Percentiles rank a stretch among this genome's conserved stretches.
Conservation (phyloP, 495 filamentous ascomycete genomes). For the Astrocystis sublimbata region DNA sequence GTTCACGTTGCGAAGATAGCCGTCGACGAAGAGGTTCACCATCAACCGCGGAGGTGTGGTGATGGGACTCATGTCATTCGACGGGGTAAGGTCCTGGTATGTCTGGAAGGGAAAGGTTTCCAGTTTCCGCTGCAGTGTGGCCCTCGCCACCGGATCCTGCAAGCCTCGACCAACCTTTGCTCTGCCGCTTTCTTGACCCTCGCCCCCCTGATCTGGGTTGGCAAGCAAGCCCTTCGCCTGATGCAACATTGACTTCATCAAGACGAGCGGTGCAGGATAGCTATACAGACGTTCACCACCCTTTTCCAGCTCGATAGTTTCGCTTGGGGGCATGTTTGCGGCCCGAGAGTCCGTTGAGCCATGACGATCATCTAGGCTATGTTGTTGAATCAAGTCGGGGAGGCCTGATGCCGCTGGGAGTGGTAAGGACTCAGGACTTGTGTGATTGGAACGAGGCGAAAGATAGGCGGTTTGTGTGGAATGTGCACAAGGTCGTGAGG, state of each 20-base stretch:
- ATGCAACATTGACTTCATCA: conserved; percentile 18
- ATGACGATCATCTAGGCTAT: background rate
- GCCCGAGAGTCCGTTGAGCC: background rate
- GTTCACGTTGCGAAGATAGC: conserved; percentile 22
- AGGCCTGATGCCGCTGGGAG: background rate
- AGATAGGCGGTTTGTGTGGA: background rate
- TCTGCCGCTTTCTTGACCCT: background rate
- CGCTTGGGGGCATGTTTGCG: background rate
- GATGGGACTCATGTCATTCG: conserved; percentile 16
- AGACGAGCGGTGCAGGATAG: conserved; percentile 19
- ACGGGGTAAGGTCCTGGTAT: conserved; percentile 9
- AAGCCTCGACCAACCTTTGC: background rate
- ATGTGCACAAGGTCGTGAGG: conserved; percentile 13
- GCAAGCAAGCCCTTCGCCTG: background rate
- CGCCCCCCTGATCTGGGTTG: background rate
- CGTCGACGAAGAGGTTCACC: conserved; percentile 20
- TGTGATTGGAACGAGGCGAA: background rate
- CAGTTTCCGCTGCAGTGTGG: conserved; percentile 15
- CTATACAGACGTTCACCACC: conserved; percentile 21
- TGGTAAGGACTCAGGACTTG: background rate
- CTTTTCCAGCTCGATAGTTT: conserved; percentile 16
- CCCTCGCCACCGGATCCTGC: conserved; percentile 6
- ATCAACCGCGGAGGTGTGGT: conserved; percentile 18
- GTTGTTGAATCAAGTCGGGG: conserved; percentile 1
- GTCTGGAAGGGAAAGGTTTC: conserved; percentile 13